Conservation (phyloP, 225 moss, liverwort and hornwort genomes). For the Ulota crispa region DNA sequence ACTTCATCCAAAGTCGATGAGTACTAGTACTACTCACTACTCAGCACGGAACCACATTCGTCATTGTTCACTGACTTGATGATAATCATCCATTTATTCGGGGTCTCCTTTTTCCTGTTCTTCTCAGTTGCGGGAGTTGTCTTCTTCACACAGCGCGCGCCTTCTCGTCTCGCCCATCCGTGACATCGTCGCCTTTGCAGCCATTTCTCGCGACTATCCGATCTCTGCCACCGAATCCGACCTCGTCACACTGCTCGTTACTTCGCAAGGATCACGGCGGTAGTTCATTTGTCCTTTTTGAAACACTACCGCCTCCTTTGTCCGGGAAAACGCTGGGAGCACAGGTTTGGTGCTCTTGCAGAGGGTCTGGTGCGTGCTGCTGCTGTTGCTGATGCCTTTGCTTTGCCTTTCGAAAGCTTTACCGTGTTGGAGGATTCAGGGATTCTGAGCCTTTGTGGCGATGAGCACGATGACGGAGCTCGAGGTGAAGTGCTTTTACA, state of each 20-base stretch:
- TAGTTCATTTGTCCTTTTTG: background rate
- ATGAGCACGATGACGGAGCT: conserved; percentile 21
- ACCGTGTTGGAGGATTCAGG: background rate
- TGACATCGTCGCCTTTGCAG: conserved; percentile 20
- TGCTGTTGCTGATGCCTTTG: background rate
- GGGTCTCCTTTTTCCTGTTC: conserved; percentile 30
- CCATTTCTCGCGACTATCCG: conserved; percentile 21
- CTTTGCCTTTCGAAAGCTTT: background rate
- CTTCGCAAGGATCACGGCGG: background rate
- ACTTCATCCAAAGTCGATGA: background rate
- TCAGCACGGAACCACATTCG: background rate
- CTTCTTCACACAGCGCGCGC: conserved; percentile 21
- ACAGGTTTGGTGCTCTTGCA: background rate
- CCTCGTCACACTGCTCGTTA: background rate
- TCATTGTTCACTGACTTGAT: background rate
- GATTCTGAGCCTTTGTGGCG: background rate
- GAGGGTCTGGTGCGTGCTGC: conserved; percentile 8
- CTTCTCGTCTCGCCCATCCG: conserved; percentile 3
- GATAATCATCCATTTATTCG: background rate
- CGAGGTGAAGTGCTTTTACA: conserved; percentile 21
- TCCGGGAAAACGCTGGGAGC: background rate
- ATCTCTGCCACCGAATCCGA: conserved; percentile 21
- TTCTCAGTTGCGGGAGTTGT: background rate
- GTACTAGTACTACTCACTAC: too few species aligned
- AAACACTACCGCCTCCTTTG: background rate